Evolutionary conservation across 441 rosid species (phyloP), one percentile per base, ranked within the genome.

Genomic region (Croton laevigatus): DNA sequence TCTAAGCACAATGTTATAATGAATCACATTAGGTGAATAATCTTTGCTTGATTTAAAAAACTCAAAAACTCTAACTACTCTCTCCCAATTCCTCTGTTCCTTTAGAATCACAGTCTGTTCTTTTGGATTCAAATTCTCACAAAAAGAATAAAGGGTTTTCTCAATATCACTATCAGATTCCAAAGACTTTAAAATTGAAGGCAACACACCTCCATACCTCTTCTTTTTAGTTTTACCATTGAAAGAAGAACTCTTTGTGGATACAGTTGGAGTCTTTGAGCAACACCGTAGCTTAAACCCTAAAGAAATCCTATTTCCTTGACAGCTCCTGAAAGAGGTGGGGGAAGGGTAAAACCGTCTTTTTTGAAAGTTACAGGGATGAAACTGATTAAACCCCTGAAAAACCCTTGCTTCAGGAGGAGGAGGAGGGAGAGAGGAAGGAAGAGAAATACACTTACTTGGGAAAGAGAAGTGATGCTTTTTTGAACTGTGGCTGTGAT

Each of bases 91-190:
- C 37, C 79, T 79, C 81, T 89, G 98, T 59, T 85, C 88, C 70
- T 88, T 91, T 68, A 94, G 95, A 54, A 90, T 73, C 77, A 90
- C 88, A 36, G 95, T 90, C 81, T 90, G 97, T 46, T 91, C 91
- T 80, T 87, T 94, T 16, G 97, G 89, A 70, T 75, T 89, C 71
- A 94, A 68, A 70, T 86, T 80, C 66, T 79, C 81, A 73, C 85
- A 84, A 32, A 59, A 61, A 6, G 87, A 86, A 73, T 73, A 5
- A 27, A 91, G 92, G 76, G 90, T 80, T 12, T 79, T 78, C 14
- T 84, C 95, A 22, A 90, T 44, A 74, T 91, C 86, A 53, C 62
- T 59, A 69, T 73, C 84, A 58, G 88, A 82, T 53, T 87, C 86
- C 48, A 94, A 75, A 55, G 94, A 84, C 75, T 82, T 81, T 40